Evolutionary conservation across 345 rosid species (phyloP).

Genomic region (Pseudoturritis turrita): DNA sequence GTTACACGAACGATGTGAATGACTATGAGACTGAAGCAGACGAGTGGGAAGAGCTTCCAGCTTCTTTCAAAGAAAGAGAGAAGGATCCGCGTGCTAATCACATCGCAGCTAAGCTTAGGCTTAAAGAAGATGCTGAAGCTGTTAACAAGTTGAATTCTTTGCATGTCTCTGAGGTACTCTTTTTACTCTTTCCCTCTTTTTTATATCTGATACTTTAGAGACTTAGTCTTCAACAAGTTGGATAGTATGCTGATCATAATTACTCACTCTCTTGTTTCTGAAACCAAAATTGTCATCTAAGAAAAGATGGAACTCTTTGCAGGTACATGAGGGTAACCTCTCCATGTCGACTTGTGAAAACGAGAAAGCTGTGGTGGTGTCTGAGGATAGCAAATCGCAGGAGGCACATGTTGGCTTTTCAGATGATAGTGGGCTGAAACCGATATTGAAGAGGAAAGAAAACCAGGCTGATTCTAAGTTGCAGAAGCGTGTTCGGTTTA

Average conservation of each 20-base stretch:
- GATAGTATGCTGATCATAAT: neutral
- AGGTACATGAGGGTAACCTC: conserved; percentile 2
- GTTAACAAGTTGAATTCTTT: conserved; percentile 50
- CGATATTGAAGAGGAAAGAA: conserved; percentile 76
- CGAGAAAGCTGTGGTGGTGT: conserved; percentile 13
- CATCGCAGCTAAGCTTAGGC: conserved; percentile 56
- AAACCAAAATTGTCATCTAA: neutral
- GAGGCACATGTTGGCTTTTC: conserved; percentile 14
- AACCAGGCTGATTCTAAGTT: conserved; percentile 44
- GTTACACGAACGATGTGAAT: conserved; percentile 40
- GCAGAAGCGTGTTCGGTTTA: conserved; percentile 79
- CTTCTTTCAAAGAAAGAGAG: conserved; percentile 31
- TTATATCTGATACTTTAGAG: neutral
- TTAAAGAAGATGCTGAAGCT: conserved; percentile 72
- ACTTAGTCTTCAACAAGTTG: neutral
- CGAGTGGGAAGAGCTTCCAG: conserved; percentile 45
- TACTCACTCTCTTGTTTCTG: neutral
- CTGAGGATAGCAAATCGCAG: neutral
- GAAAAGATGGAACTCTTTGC: neutral
- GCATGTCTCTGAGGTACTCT: conserved; percentile 44
- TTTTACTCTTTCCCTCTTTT: neutral
- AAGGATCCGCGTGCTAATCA: conserved; percentile 83
- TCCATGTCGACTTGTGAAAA: neutral
- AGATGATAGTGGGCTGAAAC: conserved; percentile 49
- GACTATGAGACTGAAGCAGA: conserved; percentile 51